Evolutionary conservation across 2,329 filamentous ascomycete species (phyloP), one percentile per base, ranked within the genome.

Genomic region (Knufia fluminis): DNA sequence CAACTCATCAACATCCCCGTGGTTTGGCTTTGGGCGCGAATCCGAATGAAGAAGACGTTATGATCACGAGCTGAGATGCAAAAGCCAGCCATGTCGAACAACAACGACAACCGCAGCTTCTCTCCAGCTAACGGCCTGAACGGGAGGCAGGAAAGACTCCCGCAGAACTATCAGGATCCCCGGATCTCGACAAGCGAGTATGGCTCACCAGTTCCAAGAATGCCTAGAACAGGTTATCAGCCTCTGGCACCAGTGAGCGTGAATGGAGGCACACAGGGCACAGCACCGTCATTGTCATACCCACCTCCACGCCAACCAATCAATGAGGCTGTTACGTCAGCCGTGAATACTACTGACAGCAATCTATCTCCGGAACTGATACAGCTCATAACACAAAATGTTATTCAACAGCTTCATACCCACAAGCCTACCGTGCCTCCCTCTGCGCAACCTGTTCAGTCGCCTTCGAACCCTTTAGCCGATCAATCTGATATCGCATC

Each of bases 301-400:
- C 50, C 48, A 16, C 58, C 60, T 2, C 63, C 62, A 3, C 64
- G 65, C 50, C 69, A 71, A 52, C 72, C 72, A 10, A 71, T 80
- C 55, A 74, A 75, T 56, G 75, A 79, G 57, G 78, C 76, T 28
- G 74, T 80, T 55, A 73, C 70, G 56, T 72, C 73, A 54, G 77
- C 77, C 8, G 16, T 77, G 79, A 52, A 68, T 75, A 56, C 71
- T 10, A 49, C 24, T 17, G 10, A 49, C 20, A 35, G 26, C 20
- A 42, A 35, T 23, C n/a, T 83, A 10, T 75, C 80, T 46, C 79
- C 79, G 1, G 76, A 79, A 6, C 67, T 83, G 19, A 72, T 84
- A 42, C 75, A 79, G 53, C 78, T 83, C 56, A 60, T 58, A 6
- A 55, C 58, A 24, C 74, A 79, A 54, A 80, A 69, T 49, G 73